phyloP scores from a whole-genome alignment of 2,329 filamentous ascomycete species.

The Diaporthe citrichinensis region DNA sequence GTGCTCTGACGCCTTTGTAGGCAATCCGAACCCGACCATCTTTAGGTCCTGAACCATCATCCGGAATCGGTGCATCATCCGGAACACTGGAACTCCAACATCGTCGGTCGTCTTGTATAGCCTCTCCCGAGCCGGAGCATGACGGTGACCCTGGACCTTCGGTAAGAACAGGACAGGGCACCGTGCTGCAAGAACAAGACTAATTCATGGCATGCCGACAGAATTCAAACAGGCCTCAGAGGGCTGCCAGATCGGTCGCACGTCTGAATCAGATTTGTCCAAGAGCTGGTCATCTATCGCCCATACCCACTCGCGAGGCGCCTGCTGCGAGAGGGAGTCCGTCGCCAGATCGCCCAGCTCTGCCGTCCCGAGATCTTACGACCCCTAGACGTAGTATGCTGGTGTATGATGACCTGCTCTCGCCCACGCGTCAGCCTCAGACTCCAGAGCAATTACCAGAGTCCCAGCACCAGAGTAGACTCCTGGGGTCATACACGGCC shows the following conservation, averaged over 20 bases:
- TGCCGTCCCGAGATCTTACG: constrained; percentile 38
- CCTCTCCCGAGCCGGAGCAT: background rate
- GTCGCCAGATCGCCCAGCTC: constrained; percentile 34
- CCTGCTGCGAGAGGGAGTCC: constrained; percentile 9
- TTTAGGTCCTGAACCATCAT: constrained; percentile 3
- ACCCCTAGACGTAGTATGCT: constrained; percentile 48
- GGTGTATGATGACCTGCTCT: constrained; percentile 63
- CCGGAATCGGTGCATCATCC: background rate
- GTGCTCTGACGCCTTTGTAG: constrained; percentile 30
- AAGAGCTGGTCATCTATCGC: background rate
- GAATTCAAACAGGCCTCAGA: constrained; percentile 34
- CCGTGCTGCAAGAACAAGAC: background rate
- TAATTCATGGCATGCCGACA: constrained; percentile 3
- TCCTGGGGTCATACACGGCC: constrained; percentile 60
- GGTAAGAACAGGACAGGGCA: constrained; percentile 19
- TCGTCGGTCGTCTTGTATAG: constrained; percentile 27
- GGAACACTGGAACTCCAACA: constrained; percentile 7
- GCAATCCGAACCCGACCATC: constrained; percentile 34
- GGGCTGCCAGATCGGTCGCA: constrained; percentile 5
- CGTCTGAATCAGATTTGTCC: constrained; percentile 28
- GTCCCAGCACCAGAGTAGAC: constrained; percentile 60
- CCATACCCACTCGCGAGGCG: constrained; percentile 16
- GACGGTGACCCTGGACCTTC: constrained; percentile 38
- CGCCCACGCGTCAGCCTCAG: constrained; percentile 62
- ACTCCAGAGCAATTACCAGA: constrained; percentile 66